Conservation (phyloP, 768 basidiomycete species). For the Auricularia cornea region DNA sequence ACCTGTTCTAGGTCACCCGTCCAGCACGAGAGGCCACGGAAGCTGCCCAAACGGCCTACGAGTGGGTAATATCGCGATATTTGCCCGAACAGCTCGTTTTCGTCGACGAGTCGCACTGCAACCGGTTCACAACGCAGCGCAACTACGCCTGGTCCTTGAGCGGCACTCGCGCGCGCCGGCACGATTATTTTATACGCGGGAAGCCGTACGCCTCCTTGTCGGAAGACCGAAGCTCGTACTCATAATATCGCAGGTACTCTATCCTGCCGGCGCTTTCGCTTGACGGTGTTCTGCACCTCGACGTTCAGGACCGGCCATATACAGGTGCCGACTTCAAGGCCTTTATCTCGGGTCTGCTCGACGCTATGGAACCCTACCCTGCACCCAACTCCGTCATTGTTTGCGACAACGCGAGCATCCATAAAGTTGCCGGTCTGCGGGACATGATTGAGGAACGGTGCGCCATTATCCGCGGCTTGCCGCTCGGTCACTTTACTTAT, state of each 20-base stretch:
- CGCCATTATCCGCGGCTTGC: not conserved
- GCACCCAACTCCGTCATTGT: constrained; percentile 7
- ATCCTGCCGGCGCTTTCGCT: constrained; percentile 21
- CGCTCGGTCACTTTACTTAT: not conserved
- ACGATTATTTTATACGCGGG: constrained; percentile 22
- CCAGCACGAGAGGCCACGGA: too few relatives aligned
- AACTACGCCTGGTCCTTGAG: constrained; percentile 21
- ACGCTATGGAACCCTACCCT: constrained; percentile 12
- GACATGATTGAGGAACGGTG: constrained; percentile 2
- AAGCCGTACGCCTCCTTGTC: constrained; percentile 13
- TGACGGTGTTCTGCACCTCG: constrained; percentile 15
- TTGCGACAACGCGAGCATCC: constrained; percentile 10
- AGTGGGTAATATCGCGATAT: not conserved
- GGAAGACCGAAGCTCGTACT: not conserved
- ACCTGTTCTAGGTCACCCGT: too few relatives aligned
- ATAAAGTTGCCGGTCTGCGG: constrained; percentile 6
- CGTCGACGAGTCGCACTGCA: constrained; percentile 28
- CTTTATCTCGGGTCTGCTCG: constrained; percentile 15
- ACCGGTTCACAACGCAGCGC: constrained; percentile 17
- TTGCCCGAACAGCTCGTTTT: constrained; percentile 21
- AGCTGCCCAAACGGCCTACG: too few relatives aligned
- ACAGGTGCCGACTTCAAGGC: constrained; percentile 7
- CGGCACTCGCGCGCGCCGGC: constrained; percentile 14
- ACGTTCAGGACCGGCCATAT: constrained; percentile 17
- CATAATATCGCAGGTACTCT: constrained; percentile 12